A percentile compares a stretch with the other conserved stretches of the same genome.
Conservation (phyloP, 192 early-diverging fungal species). For the Backusella circina region DNA sequence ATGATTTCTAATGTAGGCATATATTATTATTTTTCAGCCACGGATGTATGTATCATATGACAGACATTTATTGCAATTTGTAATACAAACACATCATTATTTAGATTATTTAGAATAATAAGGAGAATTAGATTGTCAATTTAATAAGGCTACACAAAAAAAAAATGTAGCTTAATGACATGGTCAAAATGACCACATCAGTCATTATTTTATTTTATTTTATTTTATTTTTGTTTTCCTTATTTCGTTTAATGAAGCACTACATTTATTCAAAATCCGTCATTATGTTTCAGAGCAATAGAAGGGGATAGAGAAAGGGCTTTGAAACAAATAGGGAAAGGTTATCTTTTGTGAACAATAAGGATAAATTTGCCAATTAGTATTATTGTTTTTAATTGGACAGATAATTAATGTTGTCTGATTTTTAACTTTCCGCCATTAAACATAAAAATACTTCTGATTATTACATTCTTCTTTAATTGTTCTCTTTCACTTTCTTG, state of each 20-base stretch:
- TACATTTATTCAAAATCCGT: background rate
- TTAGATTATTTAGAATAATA: background rate
- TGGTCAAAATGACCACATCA: background rate
- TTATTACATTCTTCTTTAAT: background rate
- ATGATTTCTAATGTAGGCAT: background rate
- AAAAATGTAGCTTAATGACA: constrained; percentile 3
- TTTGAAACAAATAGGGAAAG: constrained; percentile 9
- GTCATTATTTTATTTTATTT: background rate
- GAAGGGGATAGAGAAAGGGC: background rate
- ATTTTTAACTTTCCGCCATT: background rate
- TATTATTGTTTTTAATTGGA: background rate
- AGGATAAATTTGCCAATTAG: constrained; percentile 14
- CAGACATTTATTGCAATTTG: background rate
- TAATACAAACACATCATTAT: background rate
- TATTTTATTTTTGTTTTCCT: background rate
- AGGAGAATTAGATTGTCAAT: background rate
- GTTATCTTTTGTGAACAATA: constrained; percentile 8
- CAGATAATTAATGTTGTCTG: constrained; percentile 6
- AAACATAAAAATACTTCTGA: background rate
- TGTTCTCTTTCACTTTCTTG: background rate
- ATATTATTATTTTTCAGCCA: background rate
- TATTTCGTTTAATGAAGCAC: background rate
- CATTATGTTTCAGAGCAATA: background rate
- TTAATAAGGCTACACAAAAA: background rate
- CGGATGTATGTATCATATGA: background rate